Evolutionary conservation across 805 yeast genomes (phyloP).

Genomic region (Torulaspora gathmanii): DNA sequence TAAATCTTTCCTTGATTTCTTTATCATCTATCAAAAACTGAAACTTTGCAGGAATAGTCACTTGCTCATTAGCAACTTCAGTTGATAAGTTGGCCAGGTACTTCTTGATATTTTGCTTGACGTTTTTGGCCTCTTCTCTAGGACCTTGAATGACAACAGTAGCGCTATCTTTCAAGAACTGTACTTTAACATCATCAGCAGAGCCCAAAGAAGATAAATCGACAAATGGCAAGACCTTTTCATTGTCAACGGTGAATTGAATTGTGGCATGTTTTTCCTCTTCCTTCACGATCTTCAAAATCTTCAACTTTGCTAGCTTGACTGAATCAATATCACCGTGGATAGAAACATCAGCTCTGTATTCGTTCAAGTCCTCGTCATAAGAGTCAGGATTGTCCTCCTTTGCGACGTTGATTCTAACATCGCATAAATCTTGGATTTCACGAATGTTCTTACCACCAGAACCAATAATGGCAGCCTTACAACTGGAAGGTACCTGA

Average conservation of each 20-base stretch:
- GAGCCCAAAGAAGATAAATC: conserved; percentile 20
- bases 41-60: conserved; percentile 59
- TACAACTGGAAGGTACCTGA: conserved; percentile 67
- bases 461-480: conserved; percentile 80
- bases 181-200: conserved; percentile 31
- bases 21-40: conserved; percentile 64
- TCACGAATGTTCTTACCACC: conserved; percentile 80
- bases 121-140: conserved; percentile 56
- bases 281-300: conserved; percentile 67
- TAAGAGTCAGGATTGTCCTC: conserved; percentile 36
- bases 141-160: conserved; percentile 62
- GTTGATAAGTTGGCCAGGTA: conserved; percentile 43
- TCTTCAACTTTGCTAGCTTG: conserved; percentile 62
- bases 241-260: conserved; percentile 44
- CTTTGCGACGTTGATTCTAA: conserved; percentile 57
- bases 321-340: conserved; percentile 86
- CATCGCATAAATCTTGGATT: conserved; percentile 63
- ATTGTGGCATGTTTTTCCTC: conserved; percentile 57
- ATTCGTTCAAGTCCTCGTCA: conserved; percentile 57
- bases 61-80: conserved; percentile 49
- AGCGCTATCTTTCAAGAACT: conserved; percentile 26
- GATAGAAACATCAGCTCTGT: conserved; percentile 55
- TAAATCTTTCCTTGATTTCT: conserved; percentile 47
- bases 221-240: conserved; percentile 34
- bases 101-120: conserved; percentile 48